Conservation (phyloP, 495 filamentous ascomycete species). For the Xylaria palmicola region DNA sequence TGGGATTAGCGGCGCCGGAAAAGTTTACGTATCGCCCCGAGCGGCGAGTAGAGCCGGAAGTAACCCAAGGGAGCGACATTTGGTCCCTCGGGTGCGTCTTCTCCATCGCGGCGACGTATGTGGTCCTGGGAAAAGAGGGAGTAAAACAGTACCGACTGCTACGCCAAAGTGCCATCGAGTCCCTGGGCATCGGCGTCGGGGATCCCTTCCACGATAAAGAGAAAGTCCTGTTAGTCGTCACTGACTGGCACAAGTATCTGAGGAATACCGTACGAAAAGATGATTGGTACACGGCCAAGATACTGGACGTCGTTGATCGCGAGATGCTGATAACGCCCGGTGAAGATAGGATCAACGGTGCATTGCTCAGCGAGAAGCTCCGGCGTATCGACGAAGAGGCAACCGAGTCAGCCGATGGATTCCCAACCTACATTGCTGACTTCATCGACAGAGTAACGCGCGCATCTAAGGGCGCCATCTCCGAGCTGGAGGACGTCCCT, state of each 20-base stretch:
- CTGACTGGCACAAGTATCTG: slow-evolving; percentile 29
- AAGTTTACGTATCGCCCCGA: slow-evolving; percentile 15
- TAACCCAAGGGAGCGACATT: slow-evolving; percentile 32
- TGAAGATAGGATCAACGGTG: not conserved
- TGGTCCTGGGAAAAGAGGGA: slow-evolving; percentile 32
- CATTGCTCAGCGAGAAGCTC: not conserved
- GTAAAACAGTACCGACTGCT: slow-evolving; percentile 25
- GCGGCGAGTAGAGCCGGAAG: not conserved
- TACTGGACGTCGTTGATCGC: slow-evolving; percentile 18
- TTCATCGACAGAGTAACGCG: slow-evolving; percentile 10
- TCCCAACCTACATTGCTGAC: slow-evolving; percentile 13
- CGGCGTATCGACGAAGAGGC: not conserved
- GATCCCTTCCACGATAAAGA: not conserved
- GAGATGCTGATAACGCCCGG: slow-evolving; percentile 23
- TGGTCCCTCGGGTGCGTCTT: slow-evolving; percentile 45
- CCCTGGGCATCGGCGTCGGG: not conserved
- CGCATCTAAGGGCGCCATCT: not conserved
- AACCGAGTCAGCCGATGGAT: slow-evolving; percentile 12
- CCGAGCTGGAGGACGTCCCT: slow-evolving; percentile 8
- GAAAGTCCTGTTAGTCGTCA: slow-evolving; percentile 20
- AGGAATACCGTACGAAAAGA: not conserved
- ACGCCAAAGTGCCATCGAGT: slow-evolving; percentile 20
- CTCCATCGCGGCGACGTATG: slow-evolving; percentile 41
- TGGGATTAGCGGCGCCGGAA: slow-evolving; percentile 28
- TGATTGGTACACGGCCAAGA: slow-evolving; percentile 15